Evolutionary conservation across 2,329 filamentous ascomycete species (phyloP), one percentile per base, ranked within the genome.

Genomic region (Paecilomyces variotii): DNA sequence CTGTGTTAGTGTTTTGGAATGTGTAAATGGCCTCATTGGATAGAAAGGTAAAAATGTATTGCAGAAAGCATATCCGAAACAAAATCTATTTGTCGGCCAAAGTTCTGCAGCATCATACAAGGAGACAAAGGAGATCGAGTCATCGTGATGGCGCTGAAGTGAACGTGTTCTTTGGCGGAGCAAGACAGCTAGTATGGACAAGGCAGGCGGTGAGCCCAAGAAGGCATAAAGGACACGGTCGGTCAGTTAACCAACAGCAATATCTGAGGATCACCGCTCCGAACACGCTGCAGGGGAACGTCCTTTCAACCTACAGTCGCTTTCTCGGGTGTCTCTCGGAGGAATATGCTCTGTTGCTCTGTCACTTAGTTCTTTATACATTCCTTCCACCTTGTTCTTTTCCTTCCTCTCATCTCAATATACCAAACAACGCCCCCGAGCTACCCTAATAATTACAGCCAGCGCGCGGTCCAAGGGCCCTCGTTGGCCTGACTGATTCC

Each of bases 211-310:
- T 72, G 62, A 58, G 56, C 7, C 1, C 10, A 19, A 2, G 24
- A 45, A 27, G 59, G 60, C 62, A 64, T 69, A 69, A 67, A 73
- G 71, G 71, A 73, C 71, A 73, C 71, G 70, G 70, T 73, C 70
- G 50, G 50, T 52, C 50, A 52, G 50, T 52, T 52, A 52, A 52
- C 9, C 50, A 52, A 26, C 50, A 25, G 50, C 14, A 24, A 26
- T 52, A 52, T 52, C 50, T 28, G 27, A 52, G 25, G 25, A 28
- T 26, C 50, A 28, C 24, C 24, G 24, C 50, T 52, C n/a, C 25
- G 27, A 52, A 26, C 50, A 52, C 39, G 39, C 39, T 45, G 39
- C 39, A 45, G 39, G 39, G 50, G 50, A 52, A 26, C 25, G 9
- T 14, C 6, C 50, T 52, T 52, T 52, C 27, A 26, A 26, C 27